Base-by-base conservation (phyloP, 805 yeast species). In the Myxozyma neotropica region DNA sequence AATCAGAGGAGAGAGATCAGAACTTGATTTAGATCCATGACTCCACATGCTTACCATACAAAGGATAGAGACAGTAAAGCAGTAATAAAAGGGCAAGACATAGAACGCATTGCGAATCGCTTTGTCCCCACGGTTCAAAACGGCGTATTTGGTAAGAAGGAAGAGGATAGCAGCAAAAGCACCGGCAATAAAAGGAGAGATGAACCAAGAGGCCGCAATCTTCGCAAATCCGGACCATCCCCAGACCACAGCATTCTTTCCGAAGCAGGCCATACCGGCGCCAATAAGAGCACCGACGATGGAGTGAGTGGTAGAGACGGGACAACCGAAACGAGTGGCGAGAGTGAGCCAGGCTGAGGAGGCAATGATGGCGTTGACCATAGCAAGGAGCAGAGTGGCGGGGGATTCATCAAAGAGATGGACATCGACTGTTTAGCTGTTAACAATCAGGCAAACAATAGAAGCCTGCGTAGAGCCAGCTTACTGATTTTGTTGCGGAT, bases 271-370 rank as follows among this genome's bases (percentile, higher is more conserved):
- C 67, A 87, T 80, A 63, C 89, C 86, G 5, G 87, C 80, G 65
- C 93, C 92, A 59, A 86, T 84, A 38, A 85, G 79, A 40, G 83
- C 91, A 69, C 92, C 92, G 52, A 87, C 86, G 63, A 87, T 85
- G 12, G 90, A 84, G 69, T 87, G 92, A 13, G 92, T 87, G 17
- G 91, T 86, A 19, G 92, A 87, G 44, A 87, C 92, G 19, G 92
- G 92, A 81, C 84, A 79, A 62, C 89, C 88, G 36, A 85, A 72
- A 1, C 72, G 64, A 17, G 92, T 87, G 40, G 92, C 92, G 60
- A 84, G 55, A 2, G 86, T 75, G 56, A 87, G 77, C 91, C 92
- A 87, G 31, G 77, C 47, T 0, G 92, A 84, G 5, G 89, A 84
- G 47, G 91, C 93, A 55, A 85, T 82, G 55, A 85, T 74, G 26